phyloP scores from a whole-genome alignment of 371 early-diverging fungal species.

The Batkoa obscura region DNA sequence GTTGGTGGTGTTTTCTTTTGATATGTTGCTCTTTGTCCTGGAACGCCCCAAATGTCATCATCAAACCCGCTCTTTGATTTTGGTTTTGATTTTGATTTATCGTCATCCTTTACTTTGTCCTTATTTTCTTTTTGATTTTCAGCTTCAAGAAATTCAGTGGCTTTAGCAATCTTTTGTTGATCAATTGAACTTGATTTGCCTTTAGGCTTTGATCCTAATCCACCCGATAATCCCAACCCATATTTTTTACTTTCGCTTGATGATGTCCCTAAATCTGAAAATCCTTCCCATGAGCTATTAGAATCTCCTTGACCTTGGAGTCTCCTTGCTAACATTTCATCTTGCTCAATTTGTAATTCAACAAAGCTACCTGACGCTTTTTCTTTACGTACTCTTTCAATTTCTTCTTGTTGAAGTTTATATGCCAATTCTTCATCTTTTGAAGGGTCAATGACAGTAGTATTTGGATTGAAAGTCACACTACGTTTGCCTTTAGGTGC shows the following conservation, averaged over 20 bases:
- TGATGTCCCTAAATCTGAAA: not conserved
- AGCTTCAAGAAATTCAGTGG: not conserved
- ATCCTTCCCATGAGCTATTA: not conserved
- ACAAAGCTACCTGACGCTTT: not conserved
- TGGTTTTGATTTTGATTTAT: not conserved
- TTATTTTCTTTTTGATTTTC: not conserved
- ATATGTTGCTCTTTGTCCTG: not conserved
- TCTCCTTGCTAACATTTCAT: not conserved
- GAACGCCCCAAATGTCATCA: slow-evolving; percentile 4
- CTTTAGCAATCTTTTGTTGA: not conserved
- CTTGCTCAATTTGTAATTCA: not conserved
- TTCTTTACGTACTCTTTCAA: not conserved
- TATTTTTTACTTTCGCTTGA: not conserved
- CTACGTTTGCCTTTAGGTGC: not conserved
- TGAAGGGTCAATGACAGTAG: not conserved
- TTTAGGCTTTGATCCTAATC: not conserved
- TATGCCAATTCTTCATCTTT: not conserved
- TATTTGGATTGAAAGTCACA: not conserved
- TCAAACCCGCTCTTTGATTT: not conserved
- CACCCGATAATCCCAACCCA: not conserved
- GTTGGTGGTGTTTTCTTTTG: not conserved
- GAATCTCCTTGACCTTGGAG: not conserved
- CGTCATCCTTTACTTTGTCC: not conserved
- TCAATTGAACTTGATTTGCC: not conserved
- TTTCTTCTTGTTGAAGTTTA: slow-evolving; percentile 1